A percentile compares a stretch with the other conserved stretches of the same genome.
These are phyloP conservation scores for Acanthamoeba royreba DNA, from an alignment of 208 protist genomes.

Conservation along the genomic window DNA sequence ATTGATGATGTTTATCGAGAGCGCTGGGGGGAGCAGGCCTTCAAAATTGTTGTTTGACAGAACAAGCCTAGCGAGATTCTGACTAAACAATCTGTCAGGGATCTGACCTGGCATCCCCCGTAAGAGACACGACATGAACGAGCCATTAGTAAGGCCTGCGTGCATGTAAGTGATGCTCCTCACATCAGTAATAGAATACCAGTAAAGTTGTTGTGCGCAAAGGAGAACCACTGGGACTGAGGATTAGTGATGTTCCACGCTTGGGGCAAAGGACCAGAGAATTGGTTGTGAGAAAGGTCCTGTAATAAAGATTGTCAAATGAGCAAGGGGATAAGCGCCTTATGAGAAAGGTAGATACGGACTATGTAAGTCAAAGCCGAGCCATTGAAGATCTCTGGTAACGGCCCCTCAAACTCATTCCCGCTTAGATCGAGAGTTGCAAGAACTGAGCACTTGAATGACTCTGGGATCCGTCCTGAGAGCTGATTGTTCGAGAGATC, in stretches of 20 bases:
- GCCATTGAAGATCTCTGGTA: not conserved
- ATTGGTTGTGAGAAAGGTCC: not conserved
- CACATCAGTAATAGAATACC: not conserved
- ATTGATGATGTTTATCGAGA: too few relatives aligned
- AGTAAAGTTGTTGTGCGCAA: not conserved
- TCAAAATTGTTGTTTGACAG: not conserved
- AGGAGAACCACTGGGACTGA: not conserved
- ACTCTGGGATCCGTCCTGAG: not conserved
- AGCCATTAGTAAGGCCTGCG: not conserved
- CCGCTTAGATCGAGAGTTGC: not conserved
- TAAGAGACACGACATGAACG: not conserved
- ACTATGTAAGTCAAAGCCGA: not conserved
- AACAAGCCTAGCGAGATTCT: not conserved
- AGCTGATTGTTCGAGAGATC: not conserved
- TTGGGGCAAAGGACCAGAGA: not conserved
- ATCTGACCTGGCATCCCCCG: not conserved
- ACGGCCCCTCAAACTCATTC: not conserved
- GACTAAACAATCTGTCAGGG: not conserved
- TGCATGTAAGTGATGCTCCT: not conserved
- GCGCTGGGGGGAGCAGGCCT: not conserved
- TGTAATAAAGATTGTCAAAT: not conserved
- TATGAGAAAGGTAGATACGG: too few relatives aligned
- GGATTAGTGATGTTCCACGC: not conserved
- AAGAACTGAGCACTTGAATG: not conserved
- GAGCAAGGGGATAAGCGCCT: too few relatives aligned